Conservation (phyloP, 2,329 filamentous ascomycete genomes). For the Fusarium chaquense region DNA sequence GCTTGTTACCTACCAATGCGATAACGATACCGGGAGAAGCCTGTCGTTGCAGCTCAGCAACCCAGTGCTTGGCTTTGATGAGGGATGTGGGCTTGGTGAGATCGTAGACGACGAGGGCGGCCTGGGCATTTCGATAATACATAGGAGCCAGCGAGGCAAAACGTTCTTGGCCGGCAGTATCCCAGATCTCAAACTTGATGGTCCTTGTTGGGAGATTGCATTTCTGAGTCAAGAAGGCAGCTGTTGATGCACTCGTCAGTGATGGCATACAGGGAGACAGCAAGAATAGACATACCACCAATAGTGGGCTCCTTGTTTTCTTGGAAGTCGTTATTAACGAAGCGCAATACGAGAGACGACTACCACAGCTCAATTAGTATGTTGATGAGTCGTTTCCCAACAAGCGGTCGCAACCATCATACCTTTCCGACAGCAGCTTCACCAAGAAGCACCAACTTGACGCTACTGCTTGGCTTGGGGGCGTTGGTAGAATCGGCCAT, state of each 20-base stretch:
- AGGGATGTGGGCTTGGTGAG: conserved; percentile 96
- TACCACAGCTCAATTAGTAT: conserved; percentile 56
- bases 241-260: conserved; percentile 59
- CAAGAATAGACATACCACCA: conserved; percentile 74
- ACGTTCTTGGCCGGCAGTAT: conserved; percentile 96
- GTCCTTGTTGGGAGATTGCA: conserved; percentile 94
- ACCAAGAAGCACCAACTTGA: conserved; percentile 97
- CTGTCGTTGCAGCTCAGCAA: conserved; percentile 95
- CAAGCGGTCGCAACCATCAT: conserved; percentile 44
- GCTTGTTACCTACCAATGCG: conserved; percentile 95
- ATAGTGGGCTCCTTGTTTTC: conserved; percentile 99
- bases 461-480: conserved; percentile 98
- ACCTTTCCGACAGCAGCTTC: conserved; percentile 99
- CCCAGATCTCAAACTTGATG: conserved; percentile 97
- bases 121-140: conserved; percentile 99
- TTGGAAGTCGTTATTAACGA: conserved; percentile 99
- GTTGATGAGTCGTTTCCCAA: neutral
- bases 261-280: conserved; percentile 1
- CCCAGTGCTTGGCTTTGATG: conserved; percentile 98
- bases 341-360: conserved; percentile 97
- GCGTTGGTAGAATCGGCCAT: conserved; percentile 66
- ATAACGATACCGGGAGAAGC: conserved; percentile 97
- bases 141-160: conserved; percentile 97
- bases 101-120: conserved; percentile 97
- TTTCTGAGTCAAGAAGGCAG: conserved; percentile 98